A percentile compares a stretch with the other conserved stretches of the same genome.
Conservation (phyloP, 306 rosid genomes). For the Quercus robur region DNA sequence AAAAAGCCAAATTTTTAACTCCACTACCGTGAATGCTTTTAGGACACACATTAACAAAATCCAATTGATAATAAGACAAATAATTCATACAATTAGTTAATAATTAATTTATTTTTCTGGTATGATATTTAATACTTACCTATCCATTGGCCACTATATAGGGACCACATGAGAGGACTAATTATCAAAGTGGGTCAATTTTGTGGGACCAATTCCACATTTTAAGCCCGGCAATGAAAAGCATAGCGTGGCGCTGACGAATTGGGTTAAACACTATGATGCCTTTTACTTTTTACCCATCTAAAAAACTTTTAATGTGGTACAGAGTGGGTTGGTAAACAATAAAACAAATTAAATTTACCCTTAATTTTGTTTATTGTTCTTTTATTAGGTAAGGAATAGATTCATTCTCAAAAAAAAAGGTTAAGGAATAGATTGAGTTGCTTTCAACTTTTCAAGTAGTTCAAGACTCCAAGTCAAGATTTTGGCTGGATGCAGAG, state of each 20-base stretch:
- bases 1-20: no score
- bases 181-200: not conserved
- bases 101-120: no score
- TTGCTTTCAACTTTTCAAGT: not conserved
- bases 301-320: not conserved
- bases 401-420: no score
- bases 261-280: not conserved
- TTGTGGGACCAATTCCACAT: not conserved
- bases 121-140: no score
- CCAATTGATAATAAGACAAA: no score
- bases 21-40: no score
- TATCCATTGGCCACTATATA: not conserved
- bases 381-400: not conserved
- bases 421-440: not conserved
- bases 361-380: not conserved
- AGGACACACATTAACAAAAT: no score
- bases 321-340: not conserved
- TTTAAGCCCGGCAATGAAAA: not conserved
- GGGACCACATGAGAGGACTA: not conserved
- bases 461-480: not conserved
- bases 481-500: not conserved
- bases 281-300: not conserved
- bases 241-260: not conserved
- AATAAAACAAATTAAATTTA: not conserved
- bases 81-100: no score